Percentiles rank a stretch among this genome's conserved stretches.
phyloP scores from a whole-genome alignment of 2,329 filamentous ascomycete genomes.

The Sporothrix pallida region DNA sequence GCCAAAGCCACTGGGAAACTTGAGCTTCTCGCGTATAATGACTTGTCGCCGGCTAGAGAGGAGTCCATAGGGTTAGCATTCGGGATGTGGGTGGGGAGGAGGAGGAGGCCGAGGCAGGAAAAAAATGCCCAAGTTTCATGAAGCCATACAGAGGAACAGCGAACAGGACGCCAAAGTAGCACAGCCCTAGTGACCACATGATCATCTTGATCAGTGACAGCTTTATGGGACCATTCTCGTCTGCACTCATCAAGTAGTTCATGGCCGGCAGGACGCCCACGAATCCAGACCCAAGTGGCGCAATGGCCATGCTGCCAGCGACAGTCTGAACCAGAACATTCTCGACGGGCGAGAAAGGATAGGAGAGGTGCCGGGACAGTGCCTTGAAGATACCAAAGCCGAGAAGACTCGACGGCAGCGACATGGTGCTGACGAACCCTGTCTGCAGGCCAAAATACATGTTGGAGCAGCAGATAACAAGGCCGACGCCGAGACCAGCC shows the following conservation, averaged over 20 bases:
- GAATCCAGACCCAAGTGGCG: constrained; percentile 94
- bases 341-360: constrained; percentile 91
- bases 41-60: constrained; percentile 74
- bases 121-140: neutral
- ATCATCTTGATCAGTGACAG: constrained; percentile 78
- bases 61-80: neutral
- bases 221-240: constrained; percentile 78
- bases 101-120: too few species aligned
- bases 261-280: constrained; percentile 94
- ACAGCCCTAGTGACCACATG: constrained; percentile 89
- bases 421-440: constrained; percentile 75
- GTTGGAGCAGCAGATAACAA: constrained; percentile 94
- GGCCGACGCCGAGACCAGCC: constrained; percentile 81
- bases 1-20: constrained; percentile 93
- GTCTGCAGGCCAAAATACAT: constrained; percentile 89
- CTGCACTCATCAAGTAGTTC: constrained; percentile 78
- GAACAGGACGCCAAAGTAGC: constrained; percentile 96
- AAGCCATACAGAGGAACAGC: constrained; percentile 74
- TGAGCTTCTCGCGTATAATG: constrained; percentile 88
- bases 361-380: constrained; percentile 71
- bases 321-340: constrained; percentile 97
- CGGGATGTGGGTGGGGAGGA: neutral
- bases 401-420: constrained; percentile 92
- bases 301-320: constrained; percentile 91
- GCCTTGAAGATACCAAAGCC: constrained; percentile 93